Conservation (phyloP, 1,284 basidiomycete species). For the Cerrena zonata region DNA sequence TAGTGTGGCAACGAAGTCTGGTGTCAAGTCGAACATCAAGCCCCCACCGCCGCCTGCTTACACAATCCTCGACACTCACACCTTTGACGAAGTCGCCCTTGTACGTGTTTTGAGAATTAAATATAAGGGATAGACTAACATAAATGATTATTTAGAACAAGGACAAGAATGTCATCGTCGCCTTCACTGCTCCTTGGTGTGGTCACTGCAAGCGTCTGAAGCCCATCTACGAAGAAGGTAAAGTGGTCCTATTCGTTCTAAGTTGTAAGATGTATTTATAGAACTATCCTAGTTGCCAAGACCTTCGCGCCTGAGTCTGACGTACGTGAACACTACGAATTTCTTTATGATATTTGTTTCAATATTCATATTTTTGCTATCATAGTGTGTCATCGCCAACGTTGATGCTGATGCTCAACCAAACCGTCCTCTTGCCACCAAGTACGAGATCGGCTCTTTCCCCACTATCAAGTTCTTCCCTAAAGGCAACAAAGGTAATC, state of each 20-base stretch:
- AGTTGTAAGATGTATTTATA: background rate
- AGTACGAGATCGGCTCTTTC: slow-evolving; percentile 72
- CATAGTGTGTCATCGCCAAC: slow-evolving; percentile 85
- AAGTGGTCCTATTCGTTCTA: background rate
- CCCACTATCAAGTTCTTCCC: slow-evolving; percentile 96
- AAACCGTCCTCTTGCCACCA: slow-evolving; percentile 71
- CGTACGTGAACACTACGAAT: slow-evolving; percentile 36
- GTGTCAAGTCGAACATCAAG: slow-evolving; percentile 81
- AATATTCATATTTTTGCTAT: background rate
- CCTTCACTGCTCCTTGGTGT: slow-evolving; percentile 88
- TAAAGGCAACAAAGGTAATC: slow-evolving; percentile 41
- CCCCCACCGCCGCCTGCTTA: slow-evolving; percentile 75
- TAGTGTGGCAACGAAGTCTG: slow-evolving; percentile 72
- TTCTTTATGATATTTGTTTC: background rate
- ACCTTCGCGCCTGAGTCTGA: slow-evolving; percentile 75
- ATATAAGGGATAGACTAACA: slow-evolving; percentile 5
- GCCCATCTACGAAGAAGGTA: slow-evolving; percentile 75
- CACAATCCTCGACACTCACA: slow-evolving; percentile 61
- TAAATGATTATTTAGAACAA: slow-evolving; percentile 44
- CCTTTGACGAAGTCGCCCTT: slow-evolving; percentile 73
- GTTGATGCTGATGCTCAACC: slow-evolving; percentile 82
- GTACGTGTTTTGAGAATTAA: slow-evolving; percentile 31
- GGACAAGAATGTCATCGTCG: slow-evolving; percentile 80
- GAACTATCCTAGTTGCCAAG: slow-evolving; percentile 67
- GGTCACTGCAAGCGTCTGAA: slow-evolving; percentile 86